Evolutionary conservation across 306 rosid genomes (phyloP).

Genomic region (Senna siamea): DNA sequence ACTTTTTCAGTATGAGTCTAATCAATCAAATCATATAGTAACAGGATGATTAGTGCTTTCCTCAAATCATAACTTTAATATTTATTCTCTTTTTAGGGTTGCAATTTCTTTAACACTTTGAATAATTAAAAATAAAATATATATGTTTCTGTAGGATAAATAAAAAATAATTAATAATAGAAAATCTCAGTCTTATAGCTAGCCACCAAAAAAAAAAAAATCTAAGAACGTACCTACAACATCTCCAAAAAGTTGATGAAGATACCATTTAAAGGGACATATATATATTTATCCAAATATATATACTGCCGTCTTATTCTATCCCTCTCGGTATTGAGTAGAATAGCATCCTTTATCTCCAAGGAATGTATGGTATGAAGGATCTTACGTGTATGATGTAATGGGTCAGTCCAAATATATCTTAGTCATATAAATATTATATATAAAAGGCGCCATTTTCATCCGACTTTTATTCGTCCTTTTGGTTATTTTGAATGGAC

Average conservation of each 20-base stretch:
- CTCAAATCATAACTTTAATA: too few relatives aligned
- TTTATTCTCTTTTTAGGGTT: too few relatives aligned
- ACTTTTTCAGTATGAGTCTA: too few relatives aligned
- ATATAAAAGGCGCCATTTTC: constrained; percentile 22
- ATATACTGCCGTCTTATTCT: neutral
- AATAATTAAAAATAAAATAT: too few relatives aligned
- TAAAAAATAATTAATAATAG: too few relatives aligned
- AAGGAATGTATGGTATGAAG: constrained; percentile 28
- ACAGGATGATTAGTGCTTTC: too few relatives aligned
- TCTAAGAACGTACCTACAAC: neutral
- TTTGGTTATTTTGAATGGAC: constrained; percentile 12
- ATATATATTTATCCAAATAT: neutral
- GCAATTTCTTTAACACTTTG: too few relatives aligned
- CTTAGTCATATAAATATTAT: neutral
- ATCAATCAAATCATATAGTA: too few relatives aligned
- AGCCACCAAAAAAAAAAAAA: neutral
- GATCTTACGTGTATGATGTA: constrained; percentile 40
- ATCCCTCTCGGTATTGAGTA: constrained; percentile 17
- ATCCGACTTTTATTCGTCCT: constrained; percentile 15
- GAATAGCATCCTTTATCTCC: constrained; percentile 38
- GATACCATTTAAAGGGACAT: constrained; percentile 4
- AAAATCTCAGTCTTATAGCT: neutral
- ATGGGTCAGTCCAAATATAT: constrained; percentile 42
- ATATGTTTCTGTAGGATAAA: too few relatives aligned
- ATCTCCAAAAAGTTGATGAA: neutral